Evolutionary conservation across 495 filamentous ascomycete species (phyloP).

Genomic region (Neurospora sp.): DNA sequence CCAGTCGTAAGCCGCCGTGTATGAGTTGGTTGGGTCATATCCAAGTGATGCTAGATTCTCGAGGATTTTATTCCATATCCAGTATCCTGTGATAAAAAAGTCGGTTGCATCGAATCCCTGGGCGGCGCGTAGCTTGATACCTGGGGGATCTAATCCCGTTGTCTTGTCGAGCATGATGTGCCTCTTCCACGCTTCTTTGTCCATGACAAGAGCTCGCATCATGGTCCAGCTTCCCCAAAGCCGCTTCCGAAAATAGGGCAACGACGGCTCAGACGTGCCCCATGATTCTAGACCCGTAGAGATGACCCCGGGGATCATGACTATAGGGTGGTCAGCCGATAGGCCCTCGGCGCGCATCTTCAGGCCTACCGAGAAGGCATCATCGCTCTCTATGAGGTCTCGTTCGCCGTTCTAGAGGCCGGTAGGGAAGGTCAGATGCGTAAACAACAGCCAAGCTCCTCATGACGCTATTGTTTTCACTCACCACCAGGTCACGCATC

Average conservation of each 20-base stretch:
- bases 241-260: conserved; percentile 84
- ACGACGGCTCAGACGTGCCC: conserved; percentile 72
- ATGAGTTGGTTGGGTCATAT: conserved; percentile 93
- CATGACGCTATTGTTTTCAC: conserved; percentile 2
- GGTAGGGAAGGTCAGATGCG: conserved; percentile 6
- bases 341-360: conserved; percentile 77
- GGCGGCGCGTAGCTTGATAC: conserved; percentile 85
- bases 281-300: conserved; percentile 95
- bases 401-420: conserved; percentile 61
- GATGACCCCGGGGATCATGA: conserved; percentile 97
- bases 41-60: conserved; percentile 93
- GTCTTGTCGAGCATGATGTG: conserved; percentile 93
- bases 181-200: conserved; percentile 88
- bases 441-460: not conserved
- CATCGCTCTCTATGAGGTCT: conserved; percentile 72
- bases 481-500: conserved; percentile 71
- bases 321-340: conserved; percentile 72
- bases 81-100: conserved; percentile 83
- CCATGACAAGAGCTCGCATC: conserved; percentile 88
- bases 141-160: conserved; percentile 85
- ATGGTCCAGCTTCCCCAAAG: conserved; percentile 98
- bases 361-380: conserved; percentile 83
- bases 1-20: conserved; percentile 96
- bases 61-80: conserved; percentile 98
- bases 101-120: conserved; percentile 99